Evolutionary conservation across 2,329 filamentous ascomycete species (phyloP).

Genomic region (Pseudocercospora musae): DNA sequence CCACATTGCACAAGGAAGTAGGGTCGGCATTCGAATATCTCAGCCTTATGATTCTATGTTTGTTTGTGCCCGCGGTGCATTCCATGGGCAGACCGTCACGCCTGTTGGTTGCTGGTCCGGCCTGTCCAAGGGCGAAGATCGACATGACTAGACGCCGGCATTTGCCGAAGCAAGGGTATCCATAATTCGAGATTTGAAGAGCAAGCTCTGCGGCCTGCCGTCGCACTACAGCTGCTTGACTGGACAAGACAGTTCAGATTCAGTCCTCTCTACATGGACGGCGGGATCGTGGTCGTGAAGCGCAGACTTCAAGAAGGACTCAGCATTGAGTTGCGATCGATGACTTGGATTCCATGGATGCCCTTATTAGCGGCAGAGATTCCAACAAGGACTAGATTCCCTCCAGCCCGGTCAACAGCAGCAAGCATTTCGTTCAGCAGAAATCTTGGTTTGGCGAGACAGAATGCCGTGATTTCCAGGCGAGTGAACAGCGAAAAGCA

Average conservation of each 20-base stretch:
- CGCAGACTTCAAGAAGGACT: background rate
- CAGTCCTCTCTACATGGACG: background rate
- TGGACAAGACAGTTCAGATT: background rate
- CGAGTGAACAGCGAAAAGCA: background rate
- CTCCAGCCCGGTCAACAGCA: background rate
- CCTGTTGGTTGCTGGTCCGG: too few species aligned
- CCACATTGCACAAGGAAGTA: background rate
- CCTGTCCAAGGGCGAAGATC: background rate
- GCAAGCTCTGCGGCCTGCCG: too few species aligned
- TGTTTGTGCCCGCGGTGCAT: too few species aligned
- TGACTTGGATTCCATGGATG: background rate
- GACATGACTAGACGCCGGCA: background rate
- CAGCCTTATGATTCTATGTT: background rate
- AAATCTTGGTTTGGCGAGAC: background rate
- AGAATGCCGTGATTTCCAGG: constrained; percentile 1
- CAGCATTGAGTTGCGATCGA: background rate
- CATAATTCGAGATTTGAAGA: background rate
- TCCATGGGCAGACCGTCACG: too few species aligned
- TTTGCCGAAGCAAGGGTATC: background rate
- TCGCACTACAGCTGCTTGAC: too few species aligned
- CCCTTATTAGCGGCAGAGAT: background rate
- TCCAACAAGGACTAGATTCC: background rate
- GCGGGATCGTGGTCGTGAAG: background rate
- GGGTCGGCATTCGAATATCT: background rate
- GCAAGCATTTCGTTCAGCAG: background rate